A percentile compares a stretch with the other conserved stretches of the same genome.
These are phyloP conservation scores for Penicillium sp. DNA, from an alignment of 2,329 filamentous ascomycete species.

Conservation along the genomic window DNA sequence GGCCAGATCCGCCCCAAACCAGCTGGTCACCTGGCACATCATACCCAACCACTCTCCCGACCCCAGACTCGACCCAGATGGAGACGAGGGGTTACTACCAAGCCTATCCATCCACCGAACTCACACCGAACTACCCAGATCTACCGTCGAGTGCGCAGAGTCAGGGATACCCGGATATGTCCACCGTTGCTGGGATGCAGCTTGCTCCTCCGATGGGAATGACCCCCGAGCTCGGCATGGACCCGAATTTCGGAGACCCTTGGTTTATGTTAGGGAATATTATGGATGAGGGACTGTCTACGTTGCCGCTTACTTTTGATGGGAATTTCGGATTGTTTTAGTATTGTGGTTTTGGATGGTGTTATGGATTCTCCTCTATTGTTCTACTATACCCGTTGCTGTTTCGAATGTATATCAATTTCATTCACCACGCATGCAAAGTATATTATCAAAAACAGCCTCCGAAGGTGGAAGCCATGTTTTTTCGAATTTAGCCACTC, in stretches of 20 bases:
- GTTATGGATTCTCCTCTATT: neutral
- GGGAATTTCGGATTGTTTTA: conserved; percentile 18
- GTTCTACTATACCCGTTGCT: neutral
- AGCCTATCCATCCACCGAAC: conserved; percentile 5
- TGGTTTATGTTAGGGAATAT: conserved; percentile 27
- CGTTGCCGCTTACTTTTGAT: conserved; percentile 21
- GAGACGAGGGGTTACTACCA: conserved; percentile 7
- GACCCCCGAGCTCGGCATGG: conserved; percentile 21
- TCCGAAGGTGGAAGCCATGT: too few relatives aligned
- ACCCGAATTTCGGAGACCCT: conserved; percentile 23
- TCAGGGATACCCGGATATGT: conserved; percentile 16
- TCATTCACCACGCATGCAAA: neutral
- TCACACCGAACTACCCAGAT: conserved; percentile 8
- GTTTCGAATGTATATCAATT: neutral
- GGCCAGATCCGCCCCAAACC: conserved; percentile 2
- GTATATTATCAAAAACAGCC: neutral
- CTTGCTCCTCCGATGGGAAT: conserved; percentile 18
- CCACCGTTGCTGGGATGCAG: conserved; percentile 11
- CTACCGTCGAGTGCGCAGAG: conserved; percentile 1
- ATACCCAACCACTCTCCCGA: conserved; percentile 7
- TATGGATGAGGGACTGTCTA: conserved; percentile 29
- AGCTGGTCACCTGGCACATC: conserved; percentile 12
- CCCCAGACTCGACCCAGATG: conserved; percentile 4
- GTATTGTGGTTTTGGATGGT: neutral
- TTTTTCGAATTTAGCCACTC: neutral